These are phyloP conservation scores for Volvariella volvacea DNA, from an alignment of 1,284 basidiomycete genomes.

Conservation along the genomic window DNA sequence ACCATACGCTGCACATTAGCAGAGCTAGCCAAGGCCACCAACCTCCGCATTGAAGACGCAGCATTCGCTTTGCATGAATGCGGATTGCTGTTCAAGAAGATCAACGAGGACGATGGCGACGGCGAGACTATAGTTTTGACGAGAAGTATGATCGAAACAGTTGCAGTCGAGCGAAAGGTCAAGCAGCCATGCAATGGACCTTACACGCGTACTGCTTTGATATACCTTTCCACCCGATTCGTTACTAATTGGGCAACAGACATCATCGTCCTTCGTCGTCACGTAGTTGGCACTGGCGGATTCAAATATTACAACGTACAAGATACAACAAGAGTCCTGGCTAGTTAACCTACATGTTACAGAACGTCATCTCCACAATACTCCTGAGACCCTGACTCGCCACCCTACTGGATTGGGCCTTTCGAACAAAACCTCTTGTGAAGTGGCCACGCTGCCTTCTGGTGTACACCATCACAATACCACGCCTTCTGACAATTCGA, in stretches of 20 bases:
- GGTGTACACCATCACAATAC: constrained; percentile 21
- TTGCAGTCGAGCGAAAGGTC: constrained; percentile 6
- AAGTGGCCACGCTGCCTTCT: constrained; percentile 20
- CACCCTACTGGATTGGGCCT: too few relatives aligned
- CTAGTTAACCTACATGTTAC: too few relatives aligned
- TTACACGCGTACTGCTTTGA: constrained; percentile 7
- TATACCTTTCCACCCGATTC: too few relatives aligned
- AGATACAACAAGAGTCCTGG: too few relatives aligned
- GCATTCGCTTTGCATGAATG: constrained; percentile 86
- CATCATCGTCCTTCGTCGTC: too few relatives aligned
- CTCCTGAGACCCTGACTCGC: too few relatives aligned
- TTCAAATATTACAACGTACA: too few relatives aligned
- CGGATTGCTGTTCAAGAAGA: constrained; percentile 55
- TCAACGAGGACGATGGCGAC: constrained; percentile 14
- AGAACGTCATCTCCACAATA: too few relatives aligned
- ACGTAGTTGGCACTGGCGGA: too few relatives aligned
- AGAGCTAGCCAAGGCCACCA: constrained; percentile 74
- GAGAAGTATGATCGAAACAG: constrained; percentile 6
- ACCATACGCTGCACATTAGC: constrained; percentile 59
- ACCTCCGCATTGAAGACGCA: constrained; percentile 80
- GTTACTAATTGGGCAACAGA: too few relatives aligned
- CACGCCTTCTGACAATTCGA: constrained; percentile 15
- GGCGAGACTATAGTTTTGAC: constrained; percentile 1
- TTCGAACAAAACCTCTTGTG: constrained; percentile 20
- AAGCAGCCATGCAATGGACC: constrained; percentile 9